phyloP scores from a whole-genome alignment of 2,329 filamentous ascomycete genomes.

The Hypoxylon sp. region DNA sequence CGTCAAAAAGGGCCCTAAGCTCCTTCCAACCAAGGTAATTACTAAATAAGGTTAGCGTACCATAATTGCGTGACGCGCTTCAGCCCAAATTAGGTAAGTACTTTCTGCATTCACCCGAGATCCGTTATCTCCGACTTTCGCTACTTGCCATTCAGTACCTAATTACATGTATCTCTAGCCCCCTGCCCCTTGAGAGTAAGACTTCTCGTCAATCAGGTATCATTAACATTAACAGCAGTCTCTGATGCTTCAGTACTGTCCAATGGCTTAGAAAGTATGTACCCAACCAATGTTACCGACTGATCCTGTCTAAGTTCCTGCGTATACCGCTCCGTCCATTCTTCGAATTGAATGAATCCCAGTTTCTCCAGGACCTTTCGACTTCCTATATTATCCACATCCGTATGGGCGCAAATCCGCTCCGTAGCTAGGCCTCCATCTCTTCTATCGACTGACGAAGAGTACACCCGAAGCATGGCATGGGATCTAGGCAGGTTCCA shows the following conservation, averaged over 20 bases:
- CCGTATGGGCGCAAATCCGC: conserved; percentile 45
- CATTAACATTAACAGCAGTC: neutral
- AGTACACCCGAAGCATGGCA: conserved; percentile 15
- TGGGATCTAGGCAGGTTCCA: conserved; percentile 42
- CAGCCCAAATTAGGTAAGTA: neutral
- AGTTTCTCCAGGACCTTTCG: conserved; percentile 47
- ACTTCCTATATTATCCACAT: conserved; percentile 43
- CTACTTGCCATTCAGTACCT: neutral
- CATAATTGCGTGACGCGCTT: neutral
- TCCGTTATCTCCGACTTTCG: conserved; percentile 22
- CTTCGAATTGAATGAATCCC: conserved; percentile 46
- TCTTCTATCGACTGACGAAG: conserved; percentile 13
- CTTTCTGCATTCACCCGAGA: no score
- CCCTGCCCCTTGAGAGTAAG: no score
- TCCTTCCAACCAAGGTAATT: conserved; percentile 29
- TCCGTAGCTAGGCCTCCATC: conserved; percentile 19
- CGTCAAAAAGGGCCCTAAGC: conserved; percentile 19
- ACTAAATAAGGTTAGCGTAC: conserved; percentile 17
- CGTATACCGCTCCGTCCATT: conserved; percentile 48
- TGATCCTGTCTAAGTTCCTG: conserved; percentile 45
- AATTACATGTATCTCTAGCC: conserved; percentile 23
- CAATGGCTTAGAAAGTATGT: neutral
- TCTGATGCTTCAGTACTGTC: neutral
- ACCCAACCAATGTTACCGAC: conserved; percentile 40
- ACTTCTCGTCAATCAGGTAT: neutral